Conservation (phyloP, 192 early-diverging fungal genomes). For the Pecoramyces ruminantium region DNA sequence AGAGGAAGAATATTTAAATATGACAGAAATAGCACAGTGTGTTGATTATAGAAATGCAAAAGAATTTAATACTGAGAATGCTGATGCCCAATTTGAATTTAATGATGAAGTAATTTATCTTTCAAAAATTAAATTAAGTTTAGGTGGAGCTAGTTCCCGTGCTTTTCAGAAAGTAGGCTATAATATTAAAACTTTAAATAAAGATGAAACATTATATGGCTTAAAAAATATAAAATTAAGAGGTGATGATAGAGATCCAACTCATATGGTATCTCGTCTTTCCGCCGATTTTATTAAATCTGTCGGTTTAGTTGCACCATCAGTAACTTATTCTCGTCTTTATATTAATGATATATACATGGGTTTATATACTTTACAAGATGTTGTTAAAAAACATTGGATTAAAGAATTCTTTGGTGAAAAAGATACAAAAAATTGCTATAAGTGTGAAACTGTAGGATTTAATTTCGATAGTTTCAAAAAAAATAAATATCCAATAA, state of each 20-base stretch:
- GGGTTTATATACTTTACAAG: background rate
- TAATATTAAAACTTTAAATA: background rate
- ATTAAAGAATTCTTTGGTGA: background rate
- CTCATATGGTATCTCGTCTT: background rate
- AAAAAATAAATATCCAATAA: background rate
- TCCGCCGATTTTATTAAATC: background rate
- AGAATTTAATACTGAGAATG: background rate
- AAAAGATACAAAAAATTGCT: background rate
- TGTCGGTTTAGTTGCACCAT: background rate
- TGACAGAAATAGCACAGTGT: background rate
- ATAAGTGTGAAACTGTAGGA: background rate
- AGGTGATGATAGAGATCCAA: background rate
- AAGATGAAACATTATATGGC: background rate
- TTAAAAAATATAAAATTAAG: background rate
- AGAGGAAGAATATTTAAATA: background rate
- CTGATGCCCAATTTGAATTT: background rate
- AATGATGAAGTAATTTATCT: background rate
- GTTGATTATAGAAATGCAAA: background rate
- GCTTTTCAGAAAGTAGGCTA: background rate
- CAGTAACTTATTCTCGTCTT: background rate
- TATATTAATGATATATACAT: background rate
- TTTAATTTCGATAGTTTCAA: background rate
- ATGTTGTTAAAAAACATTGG: background rate
- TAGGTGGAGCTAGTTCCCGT: background rate
- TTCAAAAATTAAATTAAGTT: background rate